phyloP scores from a whole-genome alignment of 2,329 filamentous ascomycete species.

The Dothiorella sarmentorum region DNA sequence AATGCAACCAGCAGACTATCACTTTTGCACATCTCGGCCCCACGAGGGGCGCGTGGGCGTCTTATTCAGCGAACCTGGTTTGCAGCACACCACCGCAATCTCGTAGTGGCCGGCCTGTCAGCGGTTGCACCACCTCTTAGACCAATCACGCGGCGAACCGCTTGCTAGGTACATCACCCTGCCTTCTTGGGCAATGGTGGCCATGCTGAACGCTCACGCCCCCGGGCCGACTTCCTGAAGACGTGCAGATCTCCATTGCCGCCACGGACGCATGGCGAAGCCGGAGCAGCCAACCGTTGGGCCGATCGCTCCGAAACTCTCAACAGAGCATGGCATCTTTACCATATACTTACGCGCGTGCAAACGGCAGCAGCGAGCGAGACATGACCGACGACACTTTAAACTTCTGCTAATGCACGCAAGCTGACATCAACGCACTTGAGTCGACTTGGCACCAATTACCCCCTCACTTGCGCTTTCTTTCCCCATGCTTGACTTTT shows the following conservation, averaged over 20 bases:
- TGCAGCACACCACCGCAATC: constrained; percentile 11
- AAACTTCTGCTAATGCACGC: constrained; percentile 11
- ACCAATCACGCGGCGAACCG: neutral
- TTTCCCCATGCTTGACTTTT: constrained; percentile 9
- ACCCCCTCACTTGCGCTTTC: neutral
- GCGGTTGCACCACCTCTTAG: neutral
- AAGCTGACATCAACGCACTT: constrained; percentile 2
- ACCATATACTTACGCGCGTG: neutral
- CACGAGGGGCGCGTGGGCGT: too few relatives aligned
- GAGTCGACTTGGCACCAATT: neutral
- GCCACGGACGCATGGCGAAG: neutral
- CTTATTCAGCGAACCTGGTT: neutral
- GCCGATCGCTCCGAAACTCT: constrained; percentile 7
- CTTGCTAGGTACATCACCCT: constrained; percentile 5
- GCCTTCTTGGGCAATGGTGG: constrained; percentile 7
- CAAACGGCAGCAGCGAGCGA: neutral
- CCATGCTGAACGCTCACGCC: neutral
- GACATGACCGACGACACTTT: neutral
- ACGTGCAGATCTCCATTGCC: constrained; percentile 9
- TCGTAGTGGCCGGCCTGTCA: constrained; percentile 4
- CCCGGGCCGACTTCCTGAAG: constrained; percentile 11
- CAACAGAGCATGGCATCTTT: constrained; percentile 2
- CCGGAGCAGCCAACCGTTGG: constrained; percentile 2
- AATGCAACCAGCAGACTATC: constrained; percentile 13
- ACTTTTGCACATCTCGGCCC: constrained; percentile 4